Evolutionary conservation across 2,329 filamentous ascomycete species (phyloP), one percentile per base, ranked within the genome.

Genomic region (Rachicladosporium sp.): DNA sequence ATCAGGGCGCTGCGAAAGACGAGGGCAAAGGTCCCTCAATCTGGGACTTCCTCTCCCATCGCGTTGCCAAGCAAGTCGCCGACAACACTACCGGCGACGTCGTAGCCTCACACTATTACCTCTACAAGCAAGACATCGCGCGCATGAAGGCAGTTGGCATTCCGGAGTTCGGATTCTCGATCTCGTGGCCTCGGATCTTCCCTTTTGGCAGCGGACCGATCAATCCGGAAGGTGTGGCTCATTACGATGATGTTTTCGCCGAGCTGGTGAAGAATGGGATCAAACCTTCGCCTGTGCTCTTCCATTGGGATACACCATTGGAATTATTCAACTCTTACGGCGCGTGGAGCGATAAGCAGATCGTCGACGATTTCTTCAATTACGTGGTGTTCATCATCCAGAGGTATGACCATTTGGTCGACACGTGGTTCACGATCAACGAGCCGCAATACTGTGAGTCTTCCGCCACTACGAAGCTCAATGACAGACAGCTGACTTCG

Each of bases 181-280:
- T 71, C 33, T 57, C 67, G 0, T 72, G 67, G 68, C 56, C 62
- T 1, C 60, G 69, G 1, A 66, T 71, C 36, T 53, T 71, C 9
- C 69, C 69, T 0, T 71, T 71, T 39, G 66, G 62, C 3, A 58
- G 58, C 1, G 64, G 59, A 6, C 64, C 65, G 0, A 55, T 72
- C 41, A 72, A 71, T 38, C 53, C 66, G 40, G 50, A 62, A 29
- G 68, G 58, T 0, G 51, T 72, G 10, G 52, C 58, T 2, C 68
- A 71, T 42, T 71, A 71, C 43, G 59, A 69, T 29, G 65, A 69
- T 40, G 44, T 71, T 8, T 68, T 71, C 34, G 54, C 67, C 23
- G 60, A 58, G 9, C 51, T 61, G 6, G 49, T 67, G 0, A 52
- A 62, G 29, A 57, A 63, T 5, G 62, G 61, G 2, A 63, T 72